Conservation (phyloP, 768 basidiomycete species). For the Peribolospora kevripleyi region DNA sequence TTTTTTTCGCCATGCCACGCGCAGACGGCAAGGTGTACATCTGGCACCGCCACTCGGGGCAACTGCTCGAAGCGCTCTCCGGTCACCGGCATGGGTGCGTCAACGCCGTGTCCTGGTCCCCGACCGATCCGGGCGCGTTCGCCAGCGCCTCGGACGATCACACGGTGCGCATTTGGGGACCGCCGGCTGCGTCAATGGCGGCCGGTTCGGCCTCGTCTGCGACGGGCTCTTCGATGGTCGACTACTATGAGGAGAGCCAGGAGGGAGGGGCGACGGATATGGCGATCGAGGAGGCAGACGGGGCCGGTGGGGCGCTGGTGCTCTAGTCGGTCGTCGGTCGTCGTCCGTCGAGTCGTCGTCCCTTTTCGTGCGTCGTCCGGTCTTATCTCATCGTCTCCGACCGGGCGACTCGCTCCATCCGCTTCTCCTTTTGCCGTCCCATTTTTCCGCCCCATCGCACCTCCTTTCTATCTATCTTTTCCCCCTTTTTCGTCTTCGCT, state of each 20-base stretch:
- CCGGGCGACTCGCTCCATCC: too few relatives aligned
- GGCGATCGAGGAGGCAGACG: background rate
- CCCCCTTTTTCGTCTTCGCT: too few relatives aligned
- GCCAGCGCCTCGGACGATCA: slow-evolving; percentile 87
- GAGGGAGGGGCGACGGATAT: background rate
- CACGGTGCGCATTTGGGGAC: slow-evolving; percentile 74
- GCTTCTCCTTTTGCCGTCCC: too few relatives aligned
- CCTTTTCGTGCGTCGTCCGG: background rate
- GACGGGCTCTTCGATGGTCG: background rate
- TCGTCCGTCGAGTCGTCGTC: background rate
- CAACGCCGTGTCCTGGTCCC: slow-evolving; percentile 93
- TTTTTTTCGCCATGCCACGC: slow-evolving; percentile 8
- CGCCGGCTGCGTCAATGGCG: background rate
- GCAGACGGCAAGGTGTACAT: slow-evolving; percentile 81
- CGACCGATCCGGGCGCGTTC: slow-evolving; percentile 66
- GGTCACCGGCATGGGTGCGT: slow-evolving; percentile 80
- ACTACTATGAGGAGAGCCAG: background rate
- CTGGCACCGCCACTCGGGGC: slow-evolving; percentile 72
- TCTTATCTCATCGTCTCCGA: too few relatives aligned
- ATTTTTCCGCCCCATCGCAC: too few relatives aligned
- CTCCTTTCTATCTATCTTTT: too few relatives aligned
- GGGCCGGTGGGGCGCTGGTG: background rate
- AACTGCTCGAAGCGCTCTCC: slow-evolving; percentile 57
- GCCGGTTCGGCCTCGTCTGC: background rate
- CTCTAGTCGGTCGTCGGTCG: background rate